Evolutionary conservation across 139 green algal genomes (phyloP), one percentile per base, ranked within the genome.

Genomic region (Mesotaenium endlicherianum): DNA sequence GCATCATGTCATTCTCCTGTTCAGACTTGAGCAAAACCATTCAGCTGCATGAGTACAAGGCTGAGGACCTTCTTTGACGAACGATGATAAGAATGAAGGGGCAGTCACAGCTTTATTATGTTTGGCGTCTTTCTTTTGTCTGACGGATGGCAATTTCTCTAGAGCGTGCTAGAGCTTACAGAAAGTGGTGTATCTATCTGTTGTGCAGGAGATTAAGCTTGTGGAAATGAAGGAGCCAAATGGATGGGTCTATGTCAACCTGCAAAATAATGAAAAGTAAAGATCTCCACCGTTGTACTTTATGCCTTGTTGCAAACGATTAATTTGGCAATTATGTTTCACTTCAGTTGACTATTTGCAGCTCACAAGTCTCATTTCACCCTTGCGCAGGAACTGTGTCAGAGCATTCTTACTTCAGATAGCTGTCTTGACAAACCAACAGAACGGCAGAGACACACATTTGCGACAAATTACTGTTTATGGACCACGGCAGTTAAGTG

Each of bases 361-460:
- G 38, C 3, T 5, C 1, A 1, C 42, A 53, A n/a, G 26, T 11
- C 34, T 3, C 41, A 1, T 57, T 76, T n/a, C 41, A 36, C 38
- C 41, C 16, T n/a, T 11, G 31, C 40, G 39, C 45, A 81, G 70
- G 36, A 68, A 87, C 38, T 91, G 50, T 55, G 31, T 92, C 11
- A 58, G 88, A 1, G 80, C 89, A 3, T 91, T 80, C 88, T 88
- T 87, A 45, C 14, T 92, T 11, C 89, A 92, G 70, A 50, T 92
- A 53, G 89, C 89, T 0, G 64, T 98, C 0, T 76, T 97, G 2
- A 85, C 90, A 59, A 99, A 99, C 91, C 96, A 99, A 80, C 96
- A 99, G 75, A 99, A 98, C 79, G 96, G 96, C 0, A 82, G 96
- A 0, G 96, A 99, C 88, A 98, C 96, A 0, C 96, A 99, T 85